Conservation (phyloP, 495 filamentous ascomycete species). For the Hypoxylon trugodes region DNA sequence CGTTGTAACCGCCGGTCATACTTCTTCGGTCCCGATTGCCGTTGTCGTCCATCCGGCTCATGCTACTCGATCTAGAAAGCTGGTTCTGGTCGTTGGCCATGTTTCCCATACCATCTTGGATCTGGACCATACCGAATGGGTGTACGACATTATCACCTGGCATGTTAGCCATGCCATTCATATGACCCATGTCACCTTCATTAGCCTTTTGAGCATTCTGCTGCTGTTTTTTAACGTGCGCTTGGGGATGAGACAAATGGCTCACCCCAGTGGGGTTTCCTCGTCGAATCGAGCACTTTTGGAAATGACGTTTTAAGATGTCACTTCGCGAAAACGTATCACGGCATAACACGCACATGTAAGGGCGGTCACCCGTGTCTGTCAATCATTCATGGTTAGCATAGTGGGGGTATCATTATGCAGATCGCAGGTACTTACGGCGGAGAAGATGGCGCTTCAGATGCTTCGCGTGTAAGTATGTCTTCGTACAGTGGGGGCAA, state of each 20-base stretch:
- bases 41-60: constrained; percentile 61
- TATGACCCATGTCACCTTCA: constrained; percentile 59
- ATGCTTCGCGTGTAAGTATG: constrained; percentile 96
- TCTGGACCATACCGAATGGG: constrained; percentile 58
- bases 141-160: constrained; percentile 59
- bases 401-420: constrained; percentile 11
- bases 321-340: constrained; percentile 99
- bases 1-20: constrained; percentile 61
- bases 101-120: constrained; percentile 58
- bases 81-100: constrained; percentile 63
- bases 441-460: constrained; percentile 93
- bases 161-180: constrained; percentile 62
- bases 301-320: constrained; percentile 97
- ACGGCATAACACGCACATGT: constrained; percentile 95
- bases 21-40: constrained; percentile 61
- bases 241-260: constrained; percentile 90
- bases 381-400: constrained; percentile 29
- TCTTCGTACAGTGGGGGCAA: constrained; percentile 96
- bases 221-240: constrained; percentile 81
- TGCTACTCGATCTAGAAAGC: constrained; percentile 66
- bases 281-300: constrained; percentile 94
- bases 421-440: constrained; percentile 71
- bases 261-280: constrained; percentile 93
- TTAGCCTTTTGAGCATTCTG: constrained; percentile 65
- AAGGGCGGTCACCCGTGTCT: constrained; percentile 97